Percentiles rank a stretch among this genome's conserved stretches.
Evolutionary conservation across 1,284 basidiomycete species (phyloP).

Genomic region (Wolfiporia cocos): DNA sequence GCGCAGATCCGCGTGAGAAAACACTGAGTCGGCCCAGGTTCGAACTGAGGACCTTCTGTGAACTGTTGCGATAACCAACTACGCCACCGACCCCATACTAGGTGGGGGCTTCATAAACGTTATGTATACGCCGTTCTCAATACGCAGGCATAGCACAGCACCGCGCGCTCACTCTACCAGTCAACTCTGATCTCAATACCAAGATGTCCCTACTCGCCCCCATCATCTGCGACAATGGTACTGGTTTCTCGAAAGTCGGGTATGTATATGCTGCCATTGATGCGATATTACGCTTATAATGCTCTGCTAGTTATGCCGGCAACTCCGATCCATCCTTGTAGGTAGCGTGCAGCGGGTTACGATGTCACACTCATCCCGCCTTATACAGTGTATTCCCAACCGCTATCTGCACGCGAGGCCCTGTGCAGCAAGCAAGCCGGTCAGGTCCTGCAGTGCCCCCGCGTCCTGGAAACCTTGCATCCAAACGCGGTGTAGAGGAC

Average conservation of each 20-base stretch:
- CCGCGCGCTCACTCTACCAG: no score
- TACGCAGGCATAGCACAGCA: no score
- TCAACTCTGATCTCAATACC: no score
- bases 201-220: constrained; percentile 79
- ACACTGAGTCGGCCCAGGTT: constrained; percentile 17
- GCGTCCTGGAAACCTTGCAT: constrained; percentile 91
- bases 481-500: constrained; percentile 97
- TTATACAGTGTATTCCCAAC: constrained; percentile 81
- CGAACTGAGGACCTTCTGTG: constrained; percentile 20
- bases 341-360: constrained; percentile 25
- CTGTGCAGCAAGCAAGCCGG: constrained; percentile 54
- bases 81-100: constrained; percentile 41
- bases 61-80: constrained; percentile 75
- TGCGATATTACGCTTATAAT: constrained; percentile 4
- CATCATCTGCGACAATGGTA: constrained; percentile 97
- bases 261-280: constrained; percentile 32
- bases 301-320: constrained; percentile 80
- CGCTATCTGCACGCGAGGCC: constrained; percentile 86
- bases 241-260: constrained; percentile 98
- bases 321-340: constrained; percentile 98
- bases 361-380: neutral
- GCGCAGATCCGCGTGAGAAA: constrained; percentile 1
- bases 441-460: constrained; percentile 68
- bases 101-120: no score
- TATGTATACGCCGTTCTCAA: no score